Conservation (phyloP, 1,284 basidiomycete species). For the Ceratobasidium papillatum region DNA sequence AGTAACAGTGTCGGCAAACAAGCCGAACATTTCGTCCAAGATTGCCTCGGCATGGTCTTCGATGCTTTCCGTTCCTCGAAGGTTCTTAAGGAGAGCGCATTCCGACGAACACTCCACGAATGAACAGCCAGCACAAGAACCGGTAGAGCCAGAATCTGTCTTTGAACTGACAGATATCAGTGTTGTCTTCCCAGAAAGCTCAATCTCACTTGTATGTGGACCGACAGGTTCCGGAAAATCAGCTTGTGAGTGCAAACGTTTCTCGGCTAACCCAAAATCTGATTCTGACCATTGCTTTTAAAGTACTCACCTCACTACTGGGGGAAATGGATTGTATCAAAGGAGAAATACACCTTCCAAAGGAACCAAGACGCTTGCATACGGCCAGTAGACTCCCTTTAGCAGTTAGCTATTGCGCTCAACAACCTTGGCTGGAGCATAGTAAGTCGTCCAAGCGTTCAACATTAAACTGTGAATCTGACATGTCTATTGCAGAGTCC, state of each 20-base stretch:
- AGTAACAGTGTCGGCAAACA: too few species aligned
- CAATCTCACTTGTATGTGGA: slow-evolving; percentile 28
- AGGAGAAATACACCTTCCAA: slow-evolving; percentile 39
- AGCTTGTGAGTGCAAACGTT: slow-evolving; percentile 19
- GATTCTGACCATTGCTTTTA: background rate
- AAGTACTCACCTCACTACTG: slow-evolving; percentile 39
- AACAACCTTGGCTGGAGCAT: slow-evolving; percentile 43
- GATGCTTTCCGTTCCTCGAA: background rate
- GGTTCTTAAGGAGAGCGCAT: background rate
- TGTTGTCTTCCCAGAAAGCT: slow-evolving; percentile 28
- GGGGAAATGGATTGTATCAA: slow-evolving; percentile 41
- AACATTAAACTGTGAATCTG: too few species aligned
- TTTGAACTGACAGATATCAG: slow-evolving; percentile 27
- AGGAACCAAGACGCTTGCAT: slow-evolving; percentile 23
- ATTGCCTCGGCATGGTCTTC: background rate
- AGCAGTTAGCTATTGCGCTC: slow-evolving; percentile 40
- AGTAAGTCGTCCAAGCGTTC: background rate
- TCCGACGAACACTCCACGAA: background rate
- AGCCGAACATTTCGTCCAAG: background rate
- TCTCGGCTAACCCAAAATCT: background rate
- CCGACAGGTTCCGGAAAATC: slow-evolving; percentile 40
- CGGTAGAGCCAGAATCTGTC: background rate
- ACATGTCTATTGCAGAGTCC: background rate
- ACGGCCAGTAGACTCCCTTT: slow-evolving; percentile 16
- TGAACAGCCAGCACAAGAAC: background rate